Evolutionary conservation across 495 filamentous ascomycete genomes (phyloP), one percentile per base, ranked within the genome.

Genomic region (Xylaria telfairii): DNA sequence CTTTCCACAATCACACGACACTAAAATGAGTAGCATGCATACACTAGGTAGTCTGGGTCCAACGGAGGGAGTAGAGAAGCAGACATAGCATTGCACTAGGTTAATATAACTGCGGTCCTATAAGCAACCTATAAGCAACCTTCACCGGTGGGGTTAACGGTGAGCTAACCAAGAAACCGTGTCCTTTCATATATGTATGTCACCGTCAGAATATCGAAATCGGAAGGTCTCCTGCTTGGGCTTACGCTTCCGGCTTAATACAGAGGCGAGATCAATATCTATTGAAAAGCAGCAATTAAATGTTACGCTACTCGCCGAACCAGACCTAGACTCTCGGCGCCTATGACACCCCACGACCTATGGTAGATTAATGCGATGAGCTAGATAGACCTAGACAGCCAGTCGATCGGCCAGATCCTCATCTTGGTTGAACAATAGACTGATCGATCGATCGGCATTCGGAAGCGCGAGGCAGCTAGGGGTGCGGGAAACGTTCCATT

Each of bases 151-250:
- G 28, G 15, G 7, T 57, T 9, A n/a, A 19, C 28, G 15, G 17
- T 57, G 15, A 59, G 30, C 32, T 3, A 37, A n/a, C 24, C 9
- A n/a, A 32, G 30, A 37, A 59, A 28, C 5, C 37, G 19, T 37
- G 30, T n/a, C 30, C 26, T 17, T 34, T 17, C 54, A 32, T 30
- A 57, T 34, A 37, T 12, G 56, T 59, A 17, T 8, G 37, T 19
- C 19, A 59, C 30, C 19, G 19, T 19, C 30, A 59, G 8, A 59
- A 59, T 37, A 59, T 54, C 56, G 17, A 37, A 59, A 59, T 17
- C 56, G 56, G 56, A 59, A 59, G 56, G 56, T 59, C 56, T 59
- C 21, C 10, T 19, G 37, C 30, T 59, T 59, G 56, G 32, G 56
- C 56, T 39, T 21, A 59, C 19, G 9, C 21, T 21, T 39, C 17